Evolutionary conservation across 164 flowering plant genomes (phyloP), one percentile per base, ranked within the genome.

Genomic region (Sedum album): DNA sequence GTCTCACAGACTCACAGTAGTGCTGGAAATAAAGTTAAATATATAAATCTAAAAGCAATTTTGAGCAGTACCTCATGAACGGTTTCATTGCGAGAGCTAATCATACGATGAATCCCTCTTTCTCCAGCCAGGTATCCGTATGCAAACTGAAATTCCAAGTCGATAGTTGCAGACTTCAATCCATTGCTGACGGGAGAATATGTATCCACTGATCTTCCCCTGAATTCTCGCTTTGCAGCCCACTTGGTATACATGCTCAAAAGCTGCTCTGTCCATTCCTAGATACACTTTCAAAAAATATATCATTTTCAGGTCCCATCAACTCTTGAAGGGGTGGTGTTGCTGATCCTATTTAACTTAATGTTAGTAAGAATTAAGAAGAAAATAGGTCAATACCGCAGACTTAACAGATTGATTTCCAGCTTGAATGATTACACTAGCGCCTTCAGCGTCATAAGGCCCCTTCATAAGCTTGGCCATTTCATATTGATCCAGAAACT

Each of bases 61-160:
- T 41, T 23, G 26, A 51, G 71, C 30, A 38, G 31, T 79, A 88
- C 96, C 90, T 85, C 79, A 69, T 53, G 63, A 31, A 66, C 68
- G 71, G 65, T 23, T 66, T 82, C 74, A 66, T 68, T 83, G 76
- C 71, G 62, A 20, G 65, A 66, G 60, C 72, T 73, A 23, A 84
- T 77, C 82, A 80, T 70, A 67, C 63, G 71, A 76, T 93, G 98
- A 28, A 78, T 73, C 42, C 97, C 97, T 69, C 79, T 79, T 81
- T 90, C 98, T 44, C 98, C 94, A 26, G 72, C 76, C 72, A 93
- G 86, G 80, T 79, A 89, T 26, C 98, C 98, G 78, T 87, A 93
- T 28, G 85, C 89, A 78, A 70, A 86, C 71, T 84, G 74, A 60
- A 73, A 84, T 77, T 93, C 98, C 33, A 88, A 87, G 74, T 93